Evolutionary conservation across 768 basidiomycete species (phyloP).

Genomic region (Psilocybe cyanescens): DNA sequence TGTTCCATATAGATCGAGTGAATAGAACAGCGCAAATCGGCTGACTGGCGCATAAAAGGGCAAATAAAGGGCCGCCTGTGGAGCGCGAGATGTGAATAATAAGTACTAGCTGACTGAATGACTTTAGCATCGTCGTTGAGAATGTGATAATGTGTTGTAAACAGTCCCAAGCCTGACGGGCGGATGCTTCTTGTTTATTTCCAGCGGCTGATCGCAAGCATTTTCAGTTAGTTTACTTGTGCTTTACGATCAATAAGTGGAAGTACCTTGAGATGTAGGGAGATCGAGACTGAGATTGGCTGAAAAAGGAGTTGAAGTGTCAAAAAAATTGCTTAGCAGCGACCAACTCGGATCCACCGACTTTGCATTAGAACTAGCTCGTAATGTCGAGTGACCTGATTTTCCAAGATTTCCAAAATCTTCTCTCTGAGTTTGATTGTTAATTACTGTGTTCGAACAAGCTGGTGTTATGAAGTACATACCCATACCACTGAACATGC

Average conservation of each 20-base stretch:
- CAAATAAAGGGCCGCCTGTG: slow-evolving; percentile 37
- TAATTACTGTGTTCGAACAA: neutral
- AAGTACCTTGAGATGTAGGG: slow-evolving; percentile 8
- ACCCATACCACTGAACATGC: slow-evolving; percentile 8
- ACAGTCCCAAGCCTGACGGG: slow-evolving; percentile 27
- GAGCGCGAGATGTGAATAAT: slow-evolving; percentile 33
- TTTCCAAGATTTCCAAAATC: slow-evolving; percentile 1
- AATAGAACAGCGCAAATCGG: slow-evolving; percentile 28
- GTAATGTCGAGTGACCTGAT: slow-evolving; percentile 9
- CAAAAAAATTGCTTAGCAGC: neutral
- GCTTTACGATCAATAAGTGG: neutral
- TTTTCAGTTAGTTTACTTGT: neutral
- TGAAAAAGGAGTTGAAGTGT: neutral
- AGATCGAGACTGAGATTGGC: slow-evolving; percentile 10
- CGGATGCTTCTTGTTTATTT: slow-evolving; percentile 17
- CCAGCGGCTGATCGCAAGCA: slow-evolving; percentile 25
- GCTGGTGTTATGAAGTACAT: neutral
- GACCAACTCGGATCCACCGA: neutral
- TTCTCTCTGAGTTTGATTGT: neutral
- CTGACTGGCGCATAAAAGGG: slow-evolving; percentile 34
- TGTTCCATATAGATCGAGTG: slow-evolving; percentile 29
- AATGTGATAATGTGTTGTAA: slow-evolving; percentile 29
- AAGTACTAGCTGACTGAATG: slow-evolving; percentile 32
- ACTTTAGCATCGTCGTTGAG: slow-evolving; percentile 21
- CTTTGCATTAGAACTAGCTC: slow-evolving; percentile 9